Evolutionary conservation across 139 green algal species (phyloP).

Genomic region (Chloropicon primus): DNA sequence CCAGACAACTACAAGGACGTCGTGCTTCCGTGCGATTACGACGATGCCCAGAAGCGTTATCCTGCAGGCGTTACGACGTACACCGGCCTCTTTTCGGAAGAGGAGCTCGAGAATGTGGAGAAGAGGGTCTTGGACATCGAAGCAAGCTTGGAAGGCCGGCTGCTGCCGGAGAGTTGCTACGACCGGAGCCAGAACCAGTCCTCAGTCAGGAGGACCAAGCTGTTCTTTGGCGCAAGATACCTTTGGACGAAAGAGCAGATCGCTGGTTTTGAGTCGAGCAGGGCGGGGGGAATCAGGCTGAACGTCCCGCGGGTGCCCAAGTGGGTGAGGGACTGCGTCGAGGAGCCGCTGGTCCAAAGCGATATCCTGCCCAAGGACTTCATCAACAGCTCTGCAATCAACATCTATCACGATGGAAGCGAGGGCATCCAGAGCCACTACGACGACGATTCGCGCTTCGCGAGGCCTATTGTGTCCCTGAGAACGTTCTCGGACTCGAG

Average conservation of each 20-base stretch:
- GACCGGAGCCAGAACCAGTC: slow-evolving; percentile 22
- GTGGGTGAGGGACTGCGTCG: slow-evolving; percentile 36
- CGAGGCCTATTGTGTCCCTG: slow-evolving; percentile 41
- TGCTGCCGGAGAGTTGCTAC: slow-evolving; percentile 34
- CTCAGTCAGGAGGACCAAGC: slow-evolving; percentile 52
- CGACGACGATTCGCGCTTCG: slow-evolving; percentile 47
- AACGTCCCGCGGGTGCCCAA: slow-evolving; percentile 36
- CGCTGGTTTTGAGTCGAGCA: slow-evolving; percentile 8
- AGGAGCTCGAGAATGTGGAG: slow-evolving; percentile 40
- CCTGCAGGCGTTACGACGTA: slow-evolving; percentile 51
- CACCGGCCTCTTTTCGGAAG: slow-evolving; percentile 20
- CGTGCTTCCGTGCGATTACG: slow-evolving; percentile 13
- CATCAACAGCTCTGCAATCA: slow-evolving; percentile 43
- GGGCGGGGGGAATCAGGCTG: slow-evolving; percentile 37
- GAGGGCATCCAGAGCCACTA: slow-evolving; percentile 60
- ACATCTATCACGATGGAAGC: slow-evolving; percentile 60
- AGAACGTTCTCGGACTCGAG: slow-evolving; percentile 51
- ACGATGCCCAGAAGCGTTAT: background rate
- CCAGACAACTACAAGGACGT: slow-evolving; percentile 27
- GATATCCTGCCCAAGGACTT: slow-evolving; percentile 27
- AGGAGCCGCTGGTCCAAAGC: slow-evolving; percentile 29
- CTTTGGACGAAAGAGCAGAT: slow-evolving; percentile 57
- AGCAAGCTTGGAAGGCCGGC: background rate
- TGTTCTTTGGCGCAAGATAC: slow-evolving; percentile 56
- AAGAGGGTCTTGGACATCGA: slow-evolving; percentile 22